phyloP scores from a whole-genome alignment of 2,329 filamentous ascomycete genomes.

The Cytospora paraplurivora region DNA sequence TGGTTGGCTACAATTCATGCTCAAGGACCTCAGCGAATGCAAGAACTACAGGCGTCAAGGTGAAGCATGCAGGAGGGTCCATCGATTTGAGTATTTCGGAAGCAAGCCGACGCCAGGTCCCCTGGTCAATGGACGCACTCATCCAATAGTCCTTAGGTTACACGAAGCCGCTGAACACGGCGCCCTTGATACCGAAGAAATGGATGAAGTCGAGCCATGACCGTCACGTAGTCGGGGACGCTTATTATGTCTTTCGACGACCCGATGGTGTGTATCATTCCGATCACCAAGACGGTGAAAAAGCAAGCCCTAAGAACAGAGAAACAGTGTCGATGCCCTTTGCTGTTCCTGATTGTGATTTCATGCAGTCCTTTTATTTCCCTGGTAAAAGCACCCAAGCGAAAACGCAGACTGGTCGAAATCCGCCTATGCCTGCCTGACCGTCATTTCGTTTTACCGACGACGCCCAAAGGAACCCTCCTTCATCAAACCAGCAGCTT shows the following conservation, averaged over 20 bases:
- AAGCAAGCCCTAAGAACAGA: conserved; percentile 47
- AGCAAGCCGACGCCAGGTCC: not conserved
- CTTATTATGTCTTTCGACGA: conserved; percentile 28
- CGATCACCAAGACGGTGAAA: conserved; percentile 50
- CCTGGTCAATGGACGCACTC: not conserved
- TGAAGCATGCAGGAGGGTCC: not conserved
- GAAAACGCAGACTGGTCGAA: conserved; percentile 41
- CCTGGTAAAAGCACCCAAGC: conserved; percentile 53
- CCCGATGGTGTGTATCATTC: conserved; percentile 45
- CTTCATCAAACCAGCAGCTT: conserved; percentile 51
- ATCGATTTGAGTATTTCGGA: conserved; percentile 1
- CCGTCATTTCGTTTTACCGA: conserved; percentile 41
- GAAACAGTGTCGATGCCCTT: conserved; percentile 38
- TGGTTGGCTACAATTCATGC: not conserved
- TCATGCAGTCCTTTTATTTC: conserved; percentile 49
- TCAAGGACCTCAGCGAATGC: not conserved
- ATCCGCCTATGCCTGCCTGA: conserved; percentile 29
- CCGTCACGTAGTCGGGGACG: conserved; percentile 13
- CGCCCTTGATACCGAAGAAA: not conserved
- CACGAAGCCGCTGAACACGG: not conserved
- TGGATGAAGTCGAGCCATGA: not conserved
- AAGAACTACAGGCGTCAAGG: not conserved
- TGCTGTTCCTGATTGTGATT: conserved; percentile 35
- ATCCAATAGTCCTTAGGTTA: not conserved
- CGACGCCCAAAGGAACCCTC: conserved; percentile 33